Evolutionary conservation across 2,329 filamentous ascomycete genomes (phyloP), one percentile per base, ranked within the genome.

Genomic region (Sordariomycetes sp.): DNA sequence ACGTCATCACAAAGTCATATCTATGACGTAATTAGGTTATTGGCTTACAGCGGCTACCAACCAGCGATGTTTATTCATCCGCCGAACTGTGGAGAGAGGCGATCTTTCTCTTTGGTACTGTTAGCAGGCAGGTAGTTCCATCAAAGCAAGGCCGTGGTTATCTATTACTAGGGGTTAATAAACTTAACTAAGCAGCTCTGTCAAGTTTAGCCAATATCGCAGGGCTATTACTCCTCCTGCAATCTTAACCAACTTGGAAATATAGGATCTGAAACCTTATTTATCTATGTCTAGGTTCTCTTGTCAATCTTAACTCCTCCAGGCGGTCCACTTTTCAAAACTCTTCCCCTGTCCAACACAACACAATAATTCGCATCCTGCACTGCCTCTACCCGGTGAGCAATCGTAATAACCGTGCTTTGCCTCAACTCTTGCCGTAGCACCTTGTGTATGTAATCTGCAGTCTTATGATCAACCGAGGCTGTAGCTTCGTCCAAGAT

Each of bases 401-500:
- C 83, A 65, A 87, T 85, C 0, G 83, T 85, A 50, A 87, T 82
- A 2, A 87, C 81, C 0, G 83, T 86, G 62, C 79, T 83, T 16
- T 74, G 61, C 3, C 66, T 65, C 52, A 86, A 71, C 65, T 85
- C 81, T 25, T 78, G 74, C 3, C 81, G 69, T 46, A 86, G 65
- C 2, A 86, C 73, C 16, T 77, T 71, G 67, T 86, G 82, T 59
- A 86, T 83, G 24, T 75, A 73, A 22, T 74, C 73, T 0, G 83
- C 83, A 1, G 83, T 86, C 59, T 72, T 75, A 53, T 77, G 76
- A 59, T 86, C 83, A 55, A 86, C 84, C 0, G 79, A 82, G 2
- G 83, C 82, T 3, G 83, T 86, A 2, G 83, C 83, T 68, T 86
- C 83, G 60, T 86, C 83, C n/a, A 85, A 67, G 28, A 86, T 78